Base-by-base conservation (phyloP, 352 stramenopile genomes). In the Phytophthora litchii region DNA sequence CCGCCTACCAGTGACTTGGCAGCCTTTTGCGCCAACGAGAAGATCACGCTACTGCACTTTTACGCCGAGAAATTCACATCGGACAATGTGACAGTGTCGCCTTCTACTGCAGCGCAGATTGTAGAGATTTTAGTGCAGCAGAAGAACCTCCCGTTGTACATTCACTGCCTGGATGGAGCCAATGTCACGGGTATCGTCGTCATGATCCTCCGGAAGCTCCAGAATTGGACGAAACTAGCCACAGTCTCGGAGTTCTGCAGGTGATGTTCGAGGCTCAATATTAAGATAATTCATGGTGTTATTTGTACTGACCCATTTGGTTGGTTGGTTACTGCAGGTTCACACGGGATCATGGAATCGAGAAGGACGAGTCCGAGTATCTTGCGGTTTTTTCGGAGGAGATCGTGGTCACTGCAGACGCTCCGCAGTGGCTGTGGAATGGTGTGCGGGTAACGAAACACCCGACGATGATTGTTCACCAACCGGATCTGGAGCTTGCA, bases 301-400 rank as follows among this genome's bases (percentile, higher is more conserved):
- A 6, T 1, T 32, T 19, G 6, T 25, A 43, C 7, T 58, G 13
- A 59, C 40, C 9, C 51, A 11, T 36, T 10, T 46, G n/a, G 57
- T 5, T 21, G 3, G 45, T 25, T 42, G 17, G 35, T 9, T 44
- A 19, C 1, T 35, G 37, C 29, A 88, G 83, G 27, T 95, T 95
- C 49, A 95, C 86, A 43, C 82, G 84, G 25, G 86, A 95, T 46
- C 86, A 95, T 37, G 77, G 76, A 32, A 90, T 95, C 16, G 86
- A 95, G 60, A 95, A 95, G 54, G 81, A 95, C 55, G 86, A 95
- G 58, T 92, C 82, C 32, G 84, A 95, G 66, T 95, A 92, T 58
- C 34, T 95, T 27, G 80, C 84, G 14, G 63, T 64, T 20, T 95
- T 92, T 52, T 92, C 83, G 1, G 86, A 92, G 54, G 86, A 95